Percentiles rank a stretch among this genome's conserved stretches.
These are phyloP conservation scores for Verticillium alfalfae DNA, from an alignment of 2,329 filamentous ascomycete genomes.

Conservation along the genomic window DNA sequence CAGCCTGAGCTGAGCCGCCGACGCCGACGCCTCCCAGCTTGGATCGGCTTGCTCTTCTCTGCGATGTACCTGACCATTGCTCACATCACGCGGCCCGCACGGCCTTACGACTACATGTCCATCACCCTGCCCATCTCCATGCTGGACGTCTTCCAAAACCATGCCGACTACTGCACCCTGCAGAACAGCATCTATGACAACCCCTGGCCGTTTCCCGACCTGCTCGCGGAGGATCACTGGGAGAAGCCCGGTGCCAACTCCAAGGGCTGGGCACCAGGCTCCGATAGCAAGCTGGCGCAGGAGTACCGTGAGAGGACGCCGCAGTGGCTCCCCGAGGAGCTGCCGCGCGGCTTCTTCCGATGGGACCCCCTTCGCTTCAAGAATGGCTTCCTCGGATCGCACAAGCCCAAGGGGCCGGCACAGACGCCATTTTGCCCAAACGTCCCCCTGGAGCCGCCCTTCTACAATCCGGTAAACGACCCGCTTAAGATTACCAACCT, in stretches of 20 bases:
- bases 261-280: conserved; percentile 25
- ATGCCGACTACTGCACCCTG: conserved; percentile 16
- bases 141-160: conserved; percentile 18
- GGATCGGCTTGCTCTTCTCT: conserved; percentile 8
- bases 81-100: conserved; percentile 18
- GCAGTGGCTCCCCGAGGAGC: conserved; percentile 20
- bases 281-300: conserved; percentile 14
- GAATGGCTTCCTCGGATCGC: conserved; percentile 5
- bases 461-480: conserved; percentile 23
- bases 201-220: conserved; percentile 22
- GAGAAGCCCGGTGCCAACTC: conserved; percentile 19
- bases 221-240: conserved; percentile 18
- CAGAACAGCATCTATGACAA: conserved; percentile 16
- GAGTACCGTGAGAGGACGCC: conserved; percentile 18
- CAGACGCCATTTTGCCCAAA: neutral
- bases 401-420: neutral
- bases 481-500: conserved; percentile 26
- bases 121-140: conserved; percentile 23
- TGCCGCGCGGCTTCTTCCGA: conserved; percentile 21
- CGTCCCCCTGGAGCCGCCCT: conserved; percentile 3
- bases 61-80: conserved; percentile 15
- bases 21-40: neutral
- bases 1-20: neutral
- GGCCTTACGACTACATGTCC: conserved; percentile 24
- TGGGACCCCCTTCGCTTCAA: conserved; percentile 20